These are phyloP conservation scores for Annulohypoxylon stygium DNA, from an alignment of 495 filamentous ascomycete species.

Conservation along the genomic window DNA sequence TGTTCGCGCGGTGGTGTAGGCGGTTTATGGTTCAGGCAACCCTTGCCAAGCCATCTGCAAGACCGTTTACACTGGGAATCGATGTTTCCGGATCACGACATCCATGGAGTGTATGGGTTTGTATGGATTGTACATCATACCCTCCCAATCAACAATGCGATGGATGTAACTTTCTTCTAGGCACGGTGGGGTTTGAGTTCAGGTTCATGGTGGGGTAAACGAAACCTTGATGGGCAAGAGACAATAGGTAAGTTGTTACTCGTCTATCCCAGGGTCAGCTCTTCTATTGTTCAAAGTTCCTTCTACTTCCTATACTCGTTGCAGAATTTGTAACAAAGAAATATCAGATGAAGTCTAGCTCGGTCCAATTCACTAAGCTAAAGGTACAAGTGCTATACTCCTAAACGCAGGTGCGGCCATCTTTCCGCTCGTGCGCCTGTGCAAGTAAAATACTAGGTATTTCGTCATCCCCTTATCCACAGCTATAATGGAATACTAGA, in stretches of 20 bases:
- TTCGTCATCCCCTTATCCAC: conserved; percentile 30
- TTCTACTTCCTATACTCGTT: neutral
- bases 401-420: conserved; percentile 37
- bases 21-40: neutral
- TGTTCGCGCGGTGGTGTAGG: conserved; percentile 5
- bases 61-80: conserved; percentile 8
- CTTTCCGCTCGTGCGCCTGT: conserved; percentile 7
- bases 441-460: conserved; percentile 4
- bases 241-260: conserved; percentile 6
- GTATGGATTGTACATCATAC: neutral
- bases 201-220: neutral
- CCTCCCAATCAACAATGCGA: neutral
- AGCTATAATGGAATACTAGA: conserved; percentile 7
- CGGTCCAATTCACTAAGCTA: conserved; percentile 14
- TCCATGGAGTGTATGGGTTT: neutral
- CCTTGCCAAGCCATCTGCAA: conserved; percentile 25
- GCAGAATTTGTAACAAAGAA: conserved; percentile 17
- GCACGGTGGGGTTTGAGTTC: conserved; percentile 28
- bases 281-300: neutral
- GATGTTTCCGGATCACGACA: conserved; percentile 34
- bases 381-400: conserved; percentile 7
- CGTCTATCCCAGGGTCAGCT: neutral
- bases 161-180: neutral
- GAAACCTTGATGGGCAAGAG: conserved; percentile 22
- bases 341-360: conserved; percentile 24